These are phyloP conservation scores for Cladophialophora exuberans DNA, from an alignment of 2,329 filamentous ascomycete genomes.

Conservation along the genomic window DNA sequence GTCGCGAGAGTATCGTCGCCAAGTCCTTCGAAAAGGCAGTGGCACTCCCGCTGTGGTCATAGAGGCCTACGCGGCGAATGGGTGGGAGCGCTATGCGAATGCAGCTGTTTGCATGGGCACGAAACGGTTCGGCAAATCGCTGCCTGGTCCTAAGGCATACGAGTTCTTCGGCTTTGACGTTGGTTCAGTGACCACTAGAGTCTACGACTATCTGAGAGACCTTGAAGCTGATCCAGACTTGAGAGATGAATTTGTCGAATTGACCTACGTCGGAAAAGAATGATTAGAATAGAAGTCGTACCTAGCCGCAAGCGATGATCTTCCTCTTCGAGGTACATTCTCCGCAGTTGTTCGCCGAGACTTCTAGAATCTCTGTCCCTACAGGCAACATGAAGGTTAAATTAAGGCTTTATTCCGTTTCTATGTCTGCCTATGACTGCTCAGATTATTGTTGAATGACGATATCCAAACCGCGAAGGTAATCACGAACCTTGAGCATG, in stretches of 20 bases:
- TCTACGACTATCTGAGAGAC: conserved; percentile 7
- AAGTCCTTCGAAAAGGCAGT: conserved; percentile 41
- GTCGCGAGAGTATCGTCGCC: conserved; percentile 45
- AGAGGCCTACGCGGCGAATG: conserved; percentile 51
- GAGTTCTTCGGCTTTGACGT: conserved; percentile 35
- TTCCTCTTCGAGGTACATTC: too few relatives aligned
- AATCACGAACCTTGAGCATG: too few relatives aligned
- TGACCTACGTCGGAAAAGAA: conserved; percentile 6
- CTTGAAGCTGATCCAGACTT: background rate
- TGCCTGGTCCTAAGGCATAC: conserved; percentile 34
- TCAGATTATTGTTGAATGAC: too few relatives aligned
- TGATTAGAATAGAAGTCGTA: too few relatives aligned
- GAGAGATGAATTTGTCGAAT: conserved; percentile 13
- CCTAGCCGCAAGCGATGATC: too few relatives aligned
- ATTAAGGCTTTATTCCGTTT: too few relatives aligned
- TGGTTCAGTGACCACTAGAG: background rate
- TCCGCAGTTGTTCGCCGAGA: too few relatives aligned
- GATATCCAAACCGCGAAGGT: too few relatives aligned
- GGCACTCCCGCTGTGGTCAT: conserved; percentile 48
- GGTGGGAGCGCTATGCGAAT: conserved; percentile 56
- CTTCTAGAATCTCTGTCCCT: too few relatives aligned
- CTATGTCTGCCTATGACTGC: too few relatives aligned
- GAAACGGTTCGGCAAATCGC: conserved; percentile 42
- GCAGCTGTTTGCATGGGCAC: conserved; percentile 50
- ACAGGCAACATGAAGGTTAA: too few relatives aligned